Base-by-base conservation (phyloP, 2,329 filamentous ascomycete genomes). In the Scedosporium apiospermum region DNA sequence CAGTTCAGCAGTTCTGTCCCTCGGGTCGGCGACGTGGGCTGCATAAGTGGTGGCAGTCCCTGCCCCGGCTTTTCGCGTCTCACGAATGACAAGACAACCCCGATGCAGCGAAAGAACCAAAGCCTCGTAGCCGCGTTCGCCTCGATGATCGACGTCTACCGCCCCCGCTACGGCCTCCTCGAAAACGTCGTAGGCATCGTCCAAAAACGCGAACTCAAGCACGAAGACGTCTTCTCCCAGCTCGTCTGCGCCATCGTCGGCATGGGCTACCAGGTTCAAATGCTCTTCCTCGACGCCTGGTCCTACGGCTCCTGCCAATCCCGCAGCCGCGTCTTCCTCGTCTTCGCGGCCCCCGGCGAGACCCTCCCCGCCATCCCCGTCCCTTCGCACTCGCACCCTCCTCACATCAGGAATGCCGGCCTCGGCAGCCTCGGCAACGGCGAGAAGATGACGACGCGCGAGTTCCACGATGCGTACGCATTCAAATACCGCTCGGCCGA, bases 51-150 rank as follows among this genome's bases (percentile, higher is more conserved):
- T 1, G 91, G 91, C 0, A 90, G 85, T 60, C 91, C 91, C 0
- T 96, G 91, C 66, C 89, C 88, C 16, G 90, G 88, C 0, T 95
- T 91, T 68, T 92, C 89, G 0, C 62, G 66, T 0, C 71, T 90
- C 1, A 93, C 93, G 4, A 67, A 67, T 0, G 73, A 87, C 67
- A 85, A 80, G 67, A 75, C 78, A 0, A 87, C 81, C 1, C 69
- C 76, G 0, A 62, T 75, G 3, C 87, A 89, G 7, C 73, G 85
- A 5, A 84, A 84, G 64, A 91, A 95, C 69, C 88, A 88, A 41
- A 93, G 89, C 0, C 82, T 95, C 34, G 82, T 95, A 0, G 90
- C 89, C 0, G 89, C 89, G 0, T 90, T 93, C 44, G 87, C 86
- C 0, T 85, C 90, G 0, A 90, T 82, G 64, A 78, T 93, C 1